Evolutionary conservation across 2,329 filamentous ascomycete genomes (phyloP).

Genomic region (Atkinsonella texensis): DNA sequence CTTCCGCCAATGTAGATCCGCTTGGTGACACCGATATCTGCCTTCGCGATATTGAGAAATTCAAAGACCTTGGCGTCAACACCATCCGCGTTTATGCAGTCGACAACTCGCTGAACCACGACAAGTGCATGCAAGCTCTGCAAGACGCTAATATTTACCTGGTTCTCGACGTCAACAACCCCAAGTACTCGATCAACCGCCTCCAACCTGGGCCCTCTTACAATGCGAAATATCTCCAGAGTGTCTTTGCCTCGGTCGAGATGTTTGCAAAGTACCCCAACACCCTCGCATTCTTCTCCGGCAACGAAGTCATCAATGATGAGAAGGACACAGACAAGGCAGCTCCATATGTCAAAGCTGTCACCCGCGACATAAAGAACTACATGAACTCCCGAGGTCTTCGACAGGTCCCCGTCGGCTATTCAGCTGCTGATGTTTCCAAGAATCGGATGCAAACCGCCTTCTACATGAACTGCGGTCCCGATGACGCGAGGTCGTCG

Average conservation of each 20-base stretch:
- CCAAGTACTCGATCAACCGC: constrained; percentile 79
- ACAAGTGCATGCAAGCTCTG: constrained; percentile 72
- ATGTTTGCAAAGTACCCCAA: constrained; percentile 74
- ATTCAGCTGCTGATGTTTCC: constrained; percentile 68
- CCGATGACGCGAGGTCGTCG: constrained; percentile 71
- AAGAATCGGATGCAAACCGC: constrained; percentile 80
- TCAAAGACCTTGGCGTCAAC: constrained; percentile 81
- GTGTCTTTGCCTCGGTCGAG: constrained; percentile 80
- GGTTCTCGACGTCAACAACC: constrained; percentile 83
- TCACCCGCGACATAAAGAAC: constrained; percentile 64
- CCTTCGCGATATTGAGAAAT: constrained; percentile 67
- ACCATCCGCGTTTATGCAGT: constrained; percentile 86
- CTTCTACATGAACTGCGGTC: constrained; percentile 86
- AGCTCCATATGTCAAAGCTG: constrained; percentile 66
- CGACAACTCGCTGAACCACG: constrained; percentile 73
- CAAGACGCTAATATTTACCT: constrained; percentile 84
- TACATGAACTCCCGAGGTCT: constrained; percentile 52
- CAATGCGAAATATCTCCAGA: constrained; percentile 74
- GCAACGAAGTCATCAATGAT: constrained; percentile 71
- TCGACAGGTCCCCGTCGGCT: constrained; percentile 61
- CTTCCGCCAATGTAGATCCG: constrained; percentile 51
- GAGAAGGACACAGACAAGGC: constrained; percentile 47
- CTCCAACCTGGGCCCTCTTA: constrained; percentile 65
- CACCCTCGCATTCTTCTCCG: constrained; percentile 76
- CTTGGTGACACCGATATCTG: constrained; percentile 60